Conservation (phyloP, 805 yeast genomes). For the Candida railenensis region DNA sequence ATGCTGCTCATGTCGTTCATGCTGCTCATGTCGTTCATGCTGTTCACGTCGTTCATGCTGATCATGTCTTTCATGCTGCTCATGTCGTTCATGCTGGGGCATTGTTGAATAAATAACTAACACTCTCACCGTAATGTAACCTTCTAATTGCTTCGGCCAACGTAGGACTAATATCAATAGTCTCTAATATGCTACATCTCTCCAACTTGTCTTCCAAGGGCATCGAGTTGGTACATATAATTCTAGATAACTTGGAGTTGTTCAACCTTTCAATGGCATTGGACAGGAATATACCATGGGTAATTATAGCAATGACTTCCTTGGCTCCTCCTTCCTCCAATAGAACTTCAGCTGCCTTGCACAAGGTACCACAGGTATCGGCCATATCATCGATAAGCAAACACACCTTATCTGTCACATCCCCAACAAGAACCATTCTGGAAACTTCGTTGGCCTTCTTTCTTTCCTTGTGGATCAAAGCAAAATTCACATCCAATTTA, state of each 20-base stretch:
- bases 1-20: no score
- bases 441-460: slow-evolving; percentile 93
- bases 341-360: slow-evolving; percentile 89
- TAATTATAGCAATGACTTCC: slow-evolving; percentile 87
- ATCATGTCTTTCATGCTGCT: no score
- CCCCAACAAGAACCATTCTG: slow-evolving; percentile 94
- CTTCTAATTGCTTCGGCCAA: slow-evolving; percentile 94
- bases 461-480: slow-evolving; percentile 94
- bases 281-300: slow-evolving; percentile 93
- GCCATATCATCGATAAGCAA: slow-evolving; percentile 96
- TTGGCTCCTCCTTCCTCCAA: slow-evolving; percentile 80
- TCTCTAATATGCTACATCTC: slow-evolving; percentile 66
- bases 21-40: no score
- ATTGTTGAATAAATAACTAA: slow-evolving; percentile 80
- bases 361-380: slow-evolving; percentile 95
- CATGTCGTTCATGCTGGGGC: slow-evolving; percentile 35
- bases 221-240: slow-evolving; percentile 91
- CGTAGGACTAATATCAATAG: slow-evolving; percentile 81
- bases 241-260: slow-evolving; percentile 61
- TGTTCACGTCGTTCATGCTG: no score
- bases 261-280: slow-evolving; percentile 74
- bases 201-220: slow-evolving; percentile 69
- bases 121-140: slow-evolving; percentile 94
- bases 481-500: slow-evolving; percentile 86
- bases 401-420: slow-evolving; percentile 80